A percentile compares a stretch with the other conserved stretches of the same genome.
These are phyloP conservation scores for Penicillium manginii DNA, from an alignment of 495 filamentous ascomycete genomes.

Conservation along the genomic window DNA sequence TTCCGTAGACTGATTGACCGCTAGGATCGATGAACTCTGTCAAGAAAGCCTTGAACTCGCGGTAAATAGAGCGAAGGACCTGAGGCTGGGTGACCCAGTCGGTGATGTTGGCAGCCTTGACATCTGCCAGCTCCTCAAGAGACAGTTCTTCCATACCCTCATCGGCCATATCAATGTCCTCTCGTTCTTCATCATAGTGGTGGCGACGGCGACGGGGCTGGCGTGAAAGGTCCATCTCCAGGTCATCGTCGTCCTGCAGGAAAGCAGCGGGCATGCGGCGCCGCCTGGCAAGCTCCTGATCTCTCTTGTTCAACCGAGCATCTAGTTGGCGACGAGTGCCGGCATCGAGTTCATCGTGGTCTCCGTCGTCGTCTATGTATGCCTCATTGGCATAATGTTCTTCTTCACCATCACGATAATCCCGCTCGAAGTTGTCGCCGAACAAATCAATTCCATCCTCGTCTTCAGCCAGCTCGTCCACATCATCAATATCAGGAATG, in stretches of 20 bases:
- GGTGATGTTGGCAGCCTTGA: conserved; percentile 89
- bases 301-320: conserved; percentile 78
- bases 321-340: conserved; percentile 78
- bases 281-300: conserved; percentile 75
- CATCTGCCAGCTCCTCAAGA: conserved; percentile 86
- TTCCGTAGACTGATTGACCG: conserved; percentile 91
- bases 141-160: conserved; percentile 95
- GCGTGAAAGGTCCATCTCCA: conserved; percentile 76
- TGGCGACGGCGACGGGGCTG: conserved; percentile 80
- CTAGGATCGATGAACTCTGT: conserved; percentile 91
- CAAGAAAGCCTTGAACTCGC: conserved; percentile 96
- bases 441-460: conserved; percentile 94
- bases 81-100: conserved; percentile 94
- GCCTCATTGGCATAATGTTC: conserved; percentile 66
- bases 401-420: conserved; percentile 68
- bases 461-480: conserved; percentile 95
- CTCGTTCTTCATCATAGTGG: conserved; percentile 90
- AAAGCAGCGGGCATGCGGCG: conserved; percentile 82
- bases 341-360: conserved; percentile 73
- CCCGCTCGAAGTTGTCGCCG: conserved; percentile 82
- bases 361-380: conserved; percentile 80
- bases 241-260: conserved; percentile 86
- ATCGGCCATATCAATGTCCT: conserved; percentile 84
- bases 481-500: conserved; percentile 83
- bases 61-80: conserved; percentile 89